Evolutionary conservation across 148 eudicot species (phyloP), one percentile per base, ranked within the genome.

Genomic region (Rhododendron simsii): DNA sequence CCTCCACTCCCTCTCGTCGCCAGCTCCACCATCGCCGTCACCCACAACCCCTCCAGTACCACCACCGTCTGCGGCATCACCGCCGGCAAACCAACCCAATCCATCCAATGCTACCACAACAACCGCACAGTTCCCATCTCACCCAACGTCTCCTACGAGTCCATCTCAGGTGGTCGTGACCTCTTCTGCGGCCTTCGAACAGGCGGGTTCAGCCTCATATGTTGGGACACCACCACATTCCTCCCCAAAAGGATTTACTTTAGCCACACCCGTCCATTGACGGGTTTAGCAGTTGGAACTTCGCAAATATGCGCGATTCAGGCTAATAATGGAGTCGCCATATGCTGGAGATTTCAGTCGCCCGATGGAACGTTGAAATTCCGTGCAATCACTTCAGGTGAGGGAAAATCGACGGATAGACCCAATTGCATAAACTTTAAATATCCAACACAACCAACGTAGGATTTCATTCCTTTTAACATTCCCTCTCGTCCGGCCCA

Each of bases 231-330:
- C 59, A 18, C 79, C 2, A 89, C 61, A 78, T 88, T 91, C 45
- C 78, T 9, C 26, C 81, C 86, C 37, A 84, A 79, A 80, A 80
- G 78, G 45, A 47, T 91, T 15, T 91, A 89, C 55, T 84, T 87
- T 51, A 87, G 86, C 37, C 44, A 51, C 53, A 47, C 77, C 57
- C 75, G 48, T 44, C 90, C 88, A 0, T 83, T 91, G 81, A 78
- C 86, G 81, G 91, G 86, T 81, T 81, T 91, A 41, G 61, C 89
- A 1, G 92, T 91, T 26, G 91, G 88, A 21, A 84, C 50, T 55
- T 80, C 87, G 71, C 93, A 90, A 63, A 84, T 92, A 6, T 92
- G 92, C 85, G 94, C 92, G 7, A 78, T 91, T 83, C 90, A 84
- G 85, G 87, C 87, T 15, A 61, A 5, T 59, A 80, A 89, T 48